Evolutionary conservation across 2,329 filamentous ascomycete genomes (phyloP).

Genomic region (Lecanosticta acicola): DNA sequence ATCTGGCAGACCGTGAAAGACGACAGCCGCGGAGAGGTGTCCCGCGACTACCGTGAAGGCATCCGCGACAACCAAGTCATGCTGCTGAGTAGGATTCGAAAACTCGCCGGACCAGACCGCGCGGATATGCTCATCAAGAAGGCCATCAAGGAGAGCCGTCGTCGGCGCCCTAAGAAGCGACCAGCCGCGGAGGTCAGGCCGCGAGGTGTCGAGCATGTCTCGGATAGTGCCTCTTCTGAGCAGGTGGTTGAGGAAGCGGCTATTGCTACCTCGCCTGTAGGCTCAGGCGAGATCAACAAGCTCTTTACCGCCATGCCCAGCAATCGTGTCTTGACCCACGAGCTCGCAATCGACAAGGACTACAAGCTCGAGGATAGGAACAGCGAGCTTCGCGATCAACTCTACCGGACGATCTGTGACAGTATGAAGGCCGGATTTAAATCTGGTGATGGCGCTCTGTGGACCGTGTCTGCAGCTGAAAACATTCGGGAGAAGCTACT

Average conservation of each 20-base stretch:
- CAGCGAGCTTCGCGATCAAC: slow-evolving; percentile 53
- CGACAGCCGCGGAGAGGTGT: slow-evolving; percentile 65
- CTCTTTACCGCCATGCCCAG: slow-evolving; percentile 60
- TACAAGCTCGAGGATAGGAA: slow-evolving; percentile 62
- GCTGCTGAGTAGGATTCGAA: slow-evolving; percentile 73
- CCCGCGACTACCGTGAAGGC: slow-evolving; percentile 70
- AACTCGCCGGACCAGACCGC: slow-evolving; percentile 64
- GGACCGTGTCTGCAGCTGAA: slow-evolving; percentile 65
- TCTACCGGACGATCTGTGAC: slow-evolving; percentile 55
- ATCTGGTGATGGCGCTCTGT: slow-evolving; percentile 58
- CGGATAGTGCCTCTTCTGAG: slow-evolving; percentile 14
- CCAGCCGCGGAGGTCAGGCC: slow-evolving; percentile 65
- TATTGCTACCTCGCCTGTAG: slow-evolving; percentile 15
- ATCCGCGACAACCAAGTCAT: slow-evolving; percentile 77
- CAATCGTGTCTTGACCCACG: slow-evolving; percentile 71
- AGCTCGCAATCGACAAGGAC: slow-evolving; percentile 72
- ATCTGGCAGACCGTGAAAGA: slow-evolving; percentile 81
- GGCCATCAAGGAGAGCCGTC: slow-evolving; percentile 66
- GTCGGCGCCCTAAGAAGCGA: slow-evolving; percentile 58
- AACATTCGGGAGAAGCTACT: slow-evolving; percentile 68
- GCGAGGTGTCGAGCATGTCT: slow-evolving; percentile 45
- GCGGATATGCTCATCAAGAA: slow-evolving; percentile 69
- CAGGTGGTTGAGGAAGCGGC: slow-evolving; percentile 18
- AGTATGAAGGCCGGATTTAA: slow-evolving; percentile 60
- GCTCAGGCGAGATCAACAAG: slow-evolving; percentile 44